A percentile compares a stretch with the other conserved stretches of the same genome.
phyloP scores from a whole-genome alignment of 2,329 filamentous ascomycete species.

The Aureobasidium sp. region DNA sequence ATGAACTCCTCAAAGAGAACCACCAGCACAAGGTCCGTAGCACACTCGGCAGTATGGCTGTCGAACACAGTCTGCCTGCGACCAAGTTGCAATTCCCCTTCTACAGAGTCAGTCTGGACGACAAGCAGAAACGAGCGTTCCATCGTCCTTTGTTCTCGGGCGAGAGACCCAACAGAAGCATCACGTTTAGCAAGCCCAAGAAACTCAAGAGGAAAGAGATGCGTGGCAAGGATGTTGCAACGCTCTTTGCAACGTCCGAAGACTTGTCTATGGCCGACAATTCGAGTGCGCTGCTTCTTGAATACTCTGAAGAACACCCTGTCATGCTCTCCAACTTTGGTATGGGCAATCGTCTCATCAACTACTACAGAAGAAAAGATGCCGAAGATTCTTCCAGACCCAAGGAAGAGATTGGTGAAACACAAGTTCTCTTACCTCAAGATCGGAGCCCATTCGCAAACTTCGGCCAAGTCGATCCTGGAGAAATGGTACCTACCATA shows the following conservation, averaged over 20 bases:
- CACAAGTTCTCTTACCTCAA: constrained; percentile 77
- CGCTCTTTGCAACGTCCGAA: constrained; percentile 70
- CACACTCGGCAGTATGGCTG: constrained; percentile 80
- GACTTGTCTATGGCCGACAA: constrained; percentile 85
- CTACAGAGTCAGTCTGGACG: constrained; percentile 76
- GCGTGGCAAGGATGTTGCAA: constrained; percentile 68
- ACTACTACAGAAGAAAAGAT: constrained; percentile 87
- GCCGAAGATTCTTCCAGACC: constrained; percentile 66
- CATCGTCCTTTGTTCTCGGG: constrained; percentile 69
- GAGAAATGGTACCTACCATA: constrained; percentile 80
- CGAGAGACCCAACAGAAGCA: constrained; percentile 49
- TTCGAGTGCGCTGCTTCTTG: constrained; percentile 76
- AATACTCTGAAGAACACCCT: constrained; percentile 92
- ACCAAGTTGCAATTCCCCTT: constrained; percentile 90
- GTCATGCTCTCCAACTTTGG: constrained; percentile 91
- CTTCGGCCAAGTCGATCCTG: constrained; percentile 86
- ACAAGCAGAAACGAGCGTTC: constrained; percentile 68
- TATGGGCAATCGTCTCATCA: constrained; percentile 93
- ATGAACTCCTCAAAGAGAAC: constrained; percentile 92
- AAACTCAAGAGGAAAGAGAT: constrained; percentile 73
- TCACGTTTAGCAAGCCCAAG: constrained; percentile 65
- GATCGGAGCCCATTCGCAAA: constrained; percentile 94
- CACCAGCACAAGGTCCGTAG: constrained; percentile 93
- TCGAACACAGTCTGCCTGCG: constrained; percentile 90
- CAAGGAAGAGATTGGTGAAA: constrained; percentile 80